Base-by-base conservation (phyloP, 441 rosid species). In the Raphanus hybrid region DNA sequence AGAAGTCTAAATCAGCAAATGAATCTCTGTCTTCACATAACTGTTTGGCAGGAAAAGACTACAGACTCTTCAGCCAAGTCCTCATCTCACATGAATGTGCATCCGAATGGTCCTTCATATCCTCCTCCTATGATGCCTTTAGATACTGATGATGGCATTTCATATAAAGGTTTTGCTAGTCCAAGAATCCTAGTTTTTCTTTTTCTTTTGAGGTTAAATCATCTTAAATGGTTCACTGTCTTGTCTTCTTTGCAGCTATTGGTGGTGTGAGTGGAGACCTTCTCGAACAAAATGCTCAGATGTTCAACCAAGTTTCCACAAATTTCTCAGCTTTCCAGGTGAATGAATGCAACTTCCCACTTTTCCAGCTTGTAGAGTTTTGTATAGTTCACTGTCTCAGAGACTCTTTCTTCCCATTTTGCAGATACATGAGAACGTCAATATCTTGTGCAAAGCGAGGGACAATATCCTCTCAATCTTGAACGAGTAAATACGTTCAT, bases 251-350 rank as follows among this genome's bases (percentile, higher is more conserved):
- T 29, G 34, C 34, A 29, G 34, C 34, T 29, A 29, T 29, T 29
- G 96, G 96, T 67, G 97, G 96, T 68, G 82, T 86, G 60, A 86
- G 88, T 4, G 96, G 96, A 78, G 91, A 92, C 79, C 91, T 93
- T 79, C 91, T 93, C 34, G 97, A 90, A 84, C 92, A 92, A 78
- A 93, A 92, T 81, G 83, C 92, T 64, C 91, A 91, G 64, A 85
- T 91, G 79, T 85, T 93, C 63, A 84, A 82, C 80, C 97, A 91
- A 83, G 86, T 93, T 73, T 86, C 96, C 71, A 50, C 92, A 60
- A 93, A 93, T 77, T 86, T 93, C 75, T 78, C 92, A 45, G 83
- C 93, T 77, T 85, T 86, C 69, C 96, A 93, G 97, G 98, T 90
- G 73, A 84, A 69, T 90, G 73, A 84, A 69, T 20, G 15, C 68